Conservation (phyloP, 2,329 filamentous ascomycete species). For the Ceratocystis variospora region DNA sequence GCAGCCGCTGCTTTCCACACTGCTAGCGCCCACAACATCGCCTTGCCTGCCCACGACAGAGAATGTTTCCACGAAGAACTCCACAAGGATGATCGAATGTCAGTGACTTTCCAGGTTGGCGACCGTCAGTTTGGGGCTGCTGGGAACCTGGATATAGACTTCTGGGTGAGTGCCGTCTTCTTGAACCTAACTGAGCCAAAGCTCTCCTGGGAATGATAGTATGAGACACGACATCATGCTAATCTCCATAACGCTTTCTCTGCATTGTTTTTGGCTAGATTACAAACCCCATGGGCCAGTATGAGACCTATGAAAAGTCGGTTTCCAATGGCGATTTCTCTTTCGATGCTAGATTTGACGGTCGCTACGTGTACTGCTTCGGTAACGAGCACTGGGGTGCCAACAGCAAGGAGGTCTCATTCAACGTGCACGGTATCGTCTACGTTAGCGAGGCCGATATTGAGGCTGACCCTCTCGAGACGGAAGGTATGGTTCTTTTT, state of each 20-base stretch:
- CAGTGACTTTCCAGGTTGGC: constrained; percentile 94
- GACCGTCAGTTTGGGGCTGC: constrained; percentile 91
- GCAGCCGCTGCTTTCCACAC: constrained; percentile 36
- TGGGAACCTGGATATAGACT: constrained; percentile 91
- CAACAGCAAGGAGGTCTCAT: constrained; percentile 93
- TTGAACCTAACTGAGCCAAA: background rate
- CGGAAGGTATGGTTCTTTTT: constrained; percentile 51
- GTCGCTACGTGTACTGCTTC: constrained; percentile 93
- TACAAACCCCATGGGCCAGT: constrained; percentile 59
- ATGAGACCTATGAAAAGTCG: constrained; percentile 66
- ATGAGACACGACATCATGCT: background rate
- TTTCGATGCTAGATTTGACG: constrained; percentile 73
- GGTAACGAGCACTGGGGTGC: constrained; percentile 97
- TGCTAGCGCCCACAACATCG: constrained; percentile 82
- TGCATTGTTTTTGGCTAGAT: constrained; percentile 38
- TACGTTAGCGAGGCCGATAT: constrained; percentile 85
- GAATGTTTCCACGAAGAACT: constrained; percentile 96
- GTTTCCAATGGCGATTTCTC: constrained; percentile 86
- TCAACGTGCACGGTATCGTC: constrained; percentile 98
- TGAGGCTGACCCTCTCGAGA: constrained; percentile 74
- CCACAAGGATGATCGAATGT: constrained; percentile 94
- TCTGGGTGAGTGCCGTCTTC: constrained; percentile 55
- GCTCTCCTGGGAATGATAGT: background rate
- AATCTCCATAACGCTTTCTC: background rate
- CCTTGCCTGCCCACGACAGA: constrained; percentile 78